A percentile compares a stretch with the other conserved stretches of the same genome.
Conservation (phyloP, 2,329 filamentous ascomycete species). For the Dothistroma pini region DNA sequence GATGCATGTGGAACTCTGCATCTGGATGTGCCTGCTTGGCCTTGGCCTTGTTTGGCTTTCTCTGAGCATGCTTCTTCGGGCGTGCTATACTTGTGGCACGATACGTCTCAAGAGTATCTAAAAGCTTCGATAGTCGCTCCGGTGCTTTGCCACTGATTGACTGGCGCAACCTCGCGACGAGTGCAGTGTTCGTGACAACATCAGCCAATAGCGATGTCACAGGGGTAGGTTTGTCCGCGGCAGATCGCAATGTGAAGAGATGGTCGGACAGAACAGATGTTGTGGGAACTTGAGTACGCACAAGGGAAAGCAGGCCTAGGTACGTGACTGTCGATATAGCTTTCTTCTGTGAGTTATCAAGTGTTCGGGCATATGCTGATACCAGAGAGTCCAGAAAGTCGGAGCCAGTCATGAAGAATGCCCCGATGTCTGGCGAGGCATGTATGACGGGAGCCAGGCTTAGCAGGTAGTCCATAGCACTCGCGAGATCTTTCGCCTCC, state of each 20-base stretch:
- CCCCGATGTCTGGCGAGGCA: slow-evolving; percentile 54
- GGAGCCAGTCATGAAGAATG: slow-evolving; percentile 73
- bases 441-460: slow-evolving; percentile 62
- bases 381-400: slow-evolving; percentile 80
- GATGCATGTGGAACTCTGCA: slow-evolving; percentile 67
- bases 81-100: slow-evolving; percentile 52
- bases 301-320: slow-evolving; percentile 67
- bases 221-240: slow-evolving; percentile 59
- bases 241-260: slow-evolving; percentile 72
- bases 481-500: slow-evolving; percentile 47
- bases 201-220: slow-evolving; percentile 68
- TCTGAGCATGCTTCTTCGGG: slow-evolving; percentile 53
- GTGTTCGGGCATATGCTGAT: slow-evolving; percentile 61
- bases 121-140: slow-evolving; percentile 56
- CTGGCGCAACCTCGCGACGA: slow-evolving; percentile 62
- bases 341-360: slow-evolving; percentile 57
- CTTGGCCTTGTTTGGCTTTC: slow-evolving; percentile 67
- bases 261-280: slow-evolving; percentile 76
- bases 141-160: slow-evolving; percentile 52
- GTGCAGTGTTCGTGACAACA: slow-evolving; percentile 73
- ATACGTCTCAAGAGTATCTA: slow-evolving; percentile 59
- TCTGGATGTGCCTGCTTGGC: slow-evolving; percentile 37
- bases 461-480: slow-evolving; percentile 41
- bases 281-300: slow-evolving; percentile 64
- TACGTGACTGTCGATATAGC: slow-evolving; percentile 70